A percentile compares a stretch with the other conserved stretches of the same genome.
Conservation (phyloP, 768 basidiomycete species). For the Boletus coccyginus region DNA sequence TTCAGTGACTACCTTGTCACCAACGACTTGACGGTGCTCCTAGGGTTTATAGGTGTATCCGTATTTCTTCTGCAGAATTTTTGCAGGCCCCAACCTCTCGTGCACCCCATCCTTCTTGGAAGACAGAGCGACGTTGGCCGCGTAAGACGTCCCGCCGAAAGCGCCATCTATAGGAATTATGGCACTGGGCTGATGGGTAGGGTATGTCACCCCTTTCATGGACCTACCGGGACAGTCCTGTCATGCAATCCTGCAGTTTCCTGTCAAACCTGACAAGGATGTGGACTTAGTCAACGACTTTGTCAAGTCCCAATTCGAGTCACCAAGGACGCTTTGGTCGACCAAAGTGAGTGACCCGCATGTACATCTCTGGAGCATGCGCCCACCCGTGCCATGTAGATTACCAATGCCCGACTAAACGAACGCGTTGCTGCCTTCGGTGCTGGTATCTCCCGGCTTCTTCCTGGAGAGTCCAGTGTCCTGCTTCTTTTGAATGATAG, state of each 20-base stretch:
- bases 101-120: slow-evolving; percentile 91
- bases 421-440: slow-evolving; percentile 70
- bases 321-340: slow-evolving; percentile 74
- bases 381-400: slow-evolving; percentile 40
- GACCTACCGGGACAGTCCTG: neutral
- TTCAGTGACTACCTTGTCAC: slow-evolving; percentile 63
- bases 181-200: slow-evolving; percentile 79
- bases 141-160: slow-evolving; percentile 78
- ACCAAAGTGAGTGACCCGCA: slow-evolving; percentile 51
- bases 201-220: slow-evolving; percentile 43
- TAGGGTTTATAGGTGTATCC: slow-evolving; percentile 72
- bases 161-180: slow-evolving; percentile 89
- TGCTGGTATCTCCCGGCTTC: slow-evolving; percentile 62
- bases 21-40: slow-evolving; percentile 76
- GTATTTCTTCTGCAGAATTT: slow-evolving; percentile 75
- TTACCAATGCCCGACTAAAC: slow-evolving; percentile 69
- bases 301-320: slow-evolving; percentile 62
- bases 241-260: slow-evolving; percentile 50
- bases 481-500: slow-evolving; percentile 78
- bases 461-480: slow-evolving; percentile 61
- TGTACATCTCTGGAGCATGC: neutral
- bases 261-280: slow-evolving; percentile 69
- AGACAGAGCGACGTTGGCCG: slow-evolving; percentile 87
- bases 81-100: slow-evolving; percentile 79
- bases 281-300: slow-evolving; percentile 64